A percentile compares a stretch with the other conserved stretches of the same genome.
Conservation (phyloP, 768 basidiomycete species). For the Tubosaeta brunneosetosa region DNA sequence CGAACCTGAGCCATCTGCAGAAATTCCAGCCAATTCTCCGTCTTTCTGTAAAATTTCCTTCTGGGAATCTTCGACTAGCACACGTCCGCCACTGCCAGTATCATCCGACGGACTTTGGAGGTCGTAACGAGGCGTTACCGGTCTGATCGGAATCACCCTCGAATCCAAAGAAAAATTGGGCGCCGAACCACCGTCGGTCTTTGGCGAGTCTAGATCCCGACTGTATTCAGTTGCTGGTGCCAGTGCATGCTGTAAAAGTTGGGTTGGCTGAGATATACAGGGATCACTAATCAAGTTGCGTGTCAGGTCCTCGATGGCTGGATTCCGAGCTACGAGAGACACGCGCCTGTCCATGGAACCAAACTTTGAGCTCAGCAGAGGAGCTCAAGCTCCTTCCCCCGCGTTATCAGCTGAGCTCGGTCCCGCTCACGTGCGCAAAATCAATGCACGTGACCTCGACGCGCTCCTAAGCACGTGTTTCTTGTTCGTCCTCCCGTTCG, state of each 20-base stretch:
- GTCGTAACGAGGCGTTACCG: slow-evolving; percentile 46
- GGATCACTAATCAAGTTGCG: slow-evolving; percentile 33
- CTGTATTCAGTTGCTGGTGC: slow-evolving; percentile 18
- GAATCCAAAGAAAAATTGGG: slow-evolving; percentile 42
- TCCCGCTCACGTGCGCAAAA: slow-evolving; percentile 14
- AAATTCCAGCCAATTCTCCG: slow-evolving; percentile 14
- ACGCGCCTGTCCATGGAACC: slow-evolving; percentile 41
- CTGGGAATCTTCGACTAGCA: slow-evolving; percentile 42
- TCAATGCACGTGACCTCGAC: slow-evolving; percentile 29
- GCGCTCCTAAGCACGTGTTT: slow-evolving; percentile 23
- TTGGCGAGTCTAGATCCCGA: slow-evolving; percentile 12
- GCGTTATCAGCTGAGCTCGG: neutral
- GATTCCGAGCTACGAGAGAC: slow-evolving; percentile 10
- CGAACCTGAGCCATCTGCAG: slow-evolving; percentile 18
- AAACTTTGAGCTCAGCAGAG: neutral
- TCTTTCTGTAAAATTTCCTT: slow-evolving; percentile 42
- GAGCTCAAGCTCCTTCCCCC: neutral
- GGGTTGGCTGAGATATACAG: slow-evolving; percentile 51
- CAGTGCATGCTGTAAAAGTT: slow-evolving; percentile 47
- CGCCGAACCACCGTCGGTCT: slow-evolving; percentile 20
- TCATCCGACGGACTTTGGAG: slow-evolving; percentile 23
- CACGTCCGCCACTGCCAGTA: slow-evolving; percentile 14
- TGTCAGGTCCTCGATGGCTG: slow-evolving; percentile 11
- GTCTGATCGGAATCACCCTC: slow-evolving; percentile 31
- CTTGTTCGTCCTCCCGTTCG: slow-evolving; percentile 11